Conservation (phyloP, 345 rosid genomes). For the Kandelia obovata region DNA sequence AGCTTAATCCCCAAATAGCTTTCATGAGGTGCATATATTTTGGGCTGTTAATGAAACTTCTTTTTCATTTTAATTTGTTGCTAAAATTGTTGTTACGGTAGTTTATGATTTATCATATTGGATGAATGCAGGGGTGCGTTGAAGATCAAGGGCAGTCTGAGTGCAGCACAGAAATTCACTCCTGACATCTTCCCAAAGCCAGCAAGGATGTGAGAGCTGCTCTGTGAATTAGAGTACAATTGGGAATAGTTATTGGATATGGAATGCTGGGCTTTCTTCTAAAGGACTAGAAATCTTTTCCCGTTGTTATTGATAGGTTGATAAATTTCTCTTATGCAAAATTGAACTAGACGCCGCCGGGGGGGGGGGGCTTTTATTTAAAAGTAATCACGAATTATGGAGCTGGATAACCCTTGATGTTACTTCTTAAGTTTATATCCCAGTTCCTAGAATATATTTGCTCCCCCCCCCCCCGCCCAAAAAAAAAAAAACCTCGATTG, state of each 20-base stretch:
- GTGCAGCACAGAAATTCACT: slow-evolving; percentile 91
- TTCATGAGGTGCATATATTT: slow-evolving; percentile 60
- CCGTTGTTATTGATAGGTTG: not conserved
- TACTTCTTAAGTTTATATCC: too few relatives aligned
- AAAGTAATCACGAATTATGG: not conserved
- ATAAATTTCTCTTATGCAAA: not conserved
- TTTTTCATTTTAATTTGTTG: not conserved
- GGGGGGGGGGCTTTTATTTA: not conserved
- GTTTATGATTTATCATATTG: not conserved
- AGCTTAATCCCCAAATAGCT: slow-evolving; percentile 95
- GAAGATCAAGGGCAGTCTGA: slow-evolving; percentile 94
- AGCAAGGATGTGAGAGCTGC: slow-evolving; percentile 67
- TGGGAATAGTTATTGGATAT: not conserved
- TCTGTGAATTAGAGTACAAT: not conserved
- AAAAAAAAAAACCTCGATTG: too few relatives aligned
- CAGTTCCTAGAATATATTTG: not conserved
- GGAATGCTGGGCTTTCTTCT: not conserved
- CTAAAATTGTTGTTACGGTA: not conserved
- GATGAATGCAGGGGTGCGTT: slow-evolving; percentile 68
- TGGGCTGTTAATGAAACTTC: not conserved
- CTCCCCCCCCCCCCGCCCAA: not conserved
- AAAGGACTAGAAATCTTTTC: not conserved
- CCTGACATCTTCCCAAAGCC: slow-evolving; percentile 98
- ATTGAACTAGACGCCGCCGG: not conserved
- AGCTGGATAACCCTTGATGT: not conserved